Evolutionary conservation across 139 green algal species (phyloP).

Genomic region (Chlamydomonas schloesseri): DNA sequence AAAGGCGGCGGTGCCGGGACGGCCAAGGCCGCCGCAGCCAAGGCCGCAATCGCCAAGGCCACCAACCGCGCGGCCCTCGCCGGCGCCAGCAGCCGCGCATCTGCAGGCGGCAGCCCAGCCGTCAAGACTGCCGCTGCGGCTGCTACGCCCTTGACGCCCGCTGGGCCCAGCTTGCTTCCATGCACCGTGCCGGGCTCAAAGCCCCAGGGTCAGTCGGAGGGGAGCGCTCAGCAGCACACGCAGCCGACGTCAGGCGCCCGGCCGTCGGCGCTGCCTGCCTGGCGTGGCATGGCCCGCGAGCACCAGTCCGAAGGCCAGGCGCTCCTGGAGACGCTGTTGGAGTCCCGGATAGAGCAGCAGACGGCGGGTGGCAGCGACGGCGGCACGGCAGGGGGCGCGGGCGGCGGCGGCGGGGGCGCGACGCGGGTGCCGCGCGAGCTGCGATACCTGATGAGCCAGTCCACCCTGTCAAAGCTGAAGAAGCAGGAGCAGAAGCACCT

Average conservation of each 20-base stretch:
- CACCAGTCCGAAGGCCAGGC: conserved; percentile 39
- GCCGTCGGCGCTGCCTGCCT: too few species aligned
- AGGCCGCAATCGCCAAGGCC: not conserved
- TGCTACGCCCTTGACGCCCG: too few species aligned
- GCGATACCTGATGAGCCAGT: conserved; percentile 32
- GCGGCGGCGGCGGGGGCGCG: not conserved
- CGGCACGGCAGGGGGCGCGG: not conserved
- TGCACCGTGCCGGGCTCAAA: too few species aligned
- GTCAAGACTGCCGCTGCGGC: too few species aligned
- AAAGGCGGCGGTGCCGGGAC: not conserved
- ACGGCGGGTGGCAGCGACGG: not conserved
- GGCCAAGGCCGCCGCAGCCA: not conserved
- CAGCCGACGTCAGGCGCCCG: not conserved
- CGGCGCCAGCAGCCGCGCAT: too few species aligned
- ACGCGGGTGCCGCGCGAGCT: conserved; percentile 15
- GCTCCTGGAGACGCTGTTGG: conserved; percentile 15
- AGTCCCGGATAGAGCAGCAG: conserved; percentile 44
- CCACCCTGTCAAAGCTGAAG: conserved; percentile 11
- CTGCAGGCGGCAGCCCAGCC: too few species aligned
- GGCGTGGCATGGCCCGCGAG: not conserved
- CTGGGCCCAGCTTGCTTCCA: too few species aligned
- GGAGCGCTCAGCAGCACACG: not conserved
- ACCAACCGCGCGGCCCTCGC: not conserved
- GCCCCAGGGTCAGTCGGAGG: too few species aligned
- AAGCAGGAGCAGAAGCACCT: not conserved